Evolutionary conservation across 1,284 basidiomycete genomes (phyloP), one percentile per base, ranked within the genome.

Genomic region (Cryptococcus sp.): DNA sequence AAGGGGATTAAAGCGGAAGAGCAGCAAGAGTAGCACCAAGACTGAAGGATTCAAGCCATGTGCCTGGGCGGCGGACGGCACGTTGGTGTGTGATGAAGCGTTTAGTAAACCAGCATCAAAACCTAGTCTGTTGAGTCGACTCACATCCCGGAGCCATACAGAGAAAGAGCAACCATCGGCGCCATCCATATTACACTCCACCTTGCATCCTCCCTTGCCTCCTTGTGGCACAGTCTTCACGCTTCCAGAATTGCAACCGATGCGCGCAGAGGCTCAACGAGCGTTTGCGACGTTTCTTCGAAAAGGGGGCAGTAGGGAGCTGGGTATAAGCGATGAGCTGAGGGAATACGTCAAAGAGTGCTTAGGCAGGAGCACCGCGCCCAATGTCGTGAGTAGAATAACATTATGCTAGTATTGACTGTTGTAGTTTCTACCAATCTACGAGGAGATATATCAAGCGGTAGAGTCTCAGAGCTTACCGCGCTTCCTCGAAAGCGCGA

Each of bases 401-500:
- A 22, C 25, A 39, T 45, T 29, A 20, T 8, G 10, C 39, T 8
- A 20, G 3, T 29, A 26, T 46, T 61, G 43, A 57, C 52, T 26
- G 8, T 26, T 11, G 8, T 50, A 74, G 72, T 75, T 75, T 50
- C 43, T 62, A 26, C 71, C 73, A 0, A 55, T 73, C 10, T 73
- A 70, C 52, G 71, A 73, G 23, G 71, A 73, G 44, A 65, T 70
- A 8, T 72, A 72, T 38, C 59, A 58, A 17, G 52, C 57, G 8
- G 50, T 75, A 10, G 73, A 75, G 46, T 63, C 49, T 3, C 73
- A 74, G 46, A 65, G 65, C 22, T 43, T 74, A 16, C 73, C 73
- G 0, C 64, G 67, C 26, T 74, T 74, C 55, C 55, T 74, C 8
- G 40, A 59, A n/a, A 59, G 67, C 38, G 68, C 68, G 11, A 65